Evolutionary conservation across 2,329 filamentous ascomycete genomes (phyloP).

Genomic region (Fusarium nygamai): DNA sequence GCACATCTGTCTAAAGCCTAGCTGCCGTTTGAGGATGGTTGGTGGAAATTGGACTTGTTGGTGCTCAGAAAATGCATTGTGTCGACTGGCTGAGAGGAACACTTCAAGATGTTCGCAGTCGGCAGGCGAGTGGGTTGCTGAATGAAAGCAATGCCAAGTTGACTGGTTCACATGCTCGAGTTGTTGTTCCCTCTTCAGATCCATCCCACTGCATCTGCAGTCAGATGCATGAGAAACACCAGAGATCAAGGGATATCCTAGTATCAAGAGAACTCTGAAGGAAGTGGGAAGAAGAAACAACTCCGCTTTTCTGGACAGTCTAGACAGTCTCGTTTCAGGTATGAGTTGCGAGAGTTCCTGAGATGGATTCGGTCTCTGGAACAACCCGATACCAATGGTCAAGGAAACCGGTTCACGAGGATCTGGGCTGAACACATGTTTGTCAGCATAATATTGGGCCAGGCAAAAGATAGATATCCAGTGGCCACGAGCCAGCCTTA

Average conservation of each 20-base stretch:
- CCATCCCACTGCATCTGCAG: slow-evolving; percentile 6
- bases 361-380: slow-evolving; percentile 20
- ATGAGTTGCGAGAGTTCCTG: slow-evolving; percentile 18
- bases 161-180: slow-evolving; percentile 32
- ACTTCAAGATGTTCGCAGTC: background rate
- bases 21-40: slow-evolving; percentile 28
- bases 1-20: slow-evolving; percentile 22
- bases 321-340: slow-evolving; percentile 41
- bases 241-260: slow-evolving; percentile 36
- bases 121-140: slow-evolving; percentile 3
- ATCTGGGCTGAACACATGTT: slow-evolving; percentile 13
- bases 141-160: slow-evolving; percentile 25
- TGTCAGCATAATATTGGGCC: slow-evolving; percentile 20
- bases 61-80: background rate
- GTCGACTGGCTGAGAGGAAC: background rate
- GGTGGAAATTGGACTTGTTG: slow-evolving; percentile 34
- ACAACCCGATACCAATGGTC: slow-evolving; percentile 6
- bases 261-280: slow-evolving; percentile 1
- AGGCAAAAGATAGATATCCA: slow-evolving; percentile 17
- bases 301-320: slow-evolving; percentile 24
- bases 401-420: slow-evolving; percentile 35
- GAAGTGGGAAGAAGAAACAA: background rate
- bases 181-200: slow-evolving; percentile 17
- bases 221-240: slow-evolving; percentile 24
- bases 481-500: slow-evolving; percentile 25